Evolutionary conservation across 371 early-diverging fungal species (phyloP).

Genomic region (Rhizopus arrhizus): DNA sequence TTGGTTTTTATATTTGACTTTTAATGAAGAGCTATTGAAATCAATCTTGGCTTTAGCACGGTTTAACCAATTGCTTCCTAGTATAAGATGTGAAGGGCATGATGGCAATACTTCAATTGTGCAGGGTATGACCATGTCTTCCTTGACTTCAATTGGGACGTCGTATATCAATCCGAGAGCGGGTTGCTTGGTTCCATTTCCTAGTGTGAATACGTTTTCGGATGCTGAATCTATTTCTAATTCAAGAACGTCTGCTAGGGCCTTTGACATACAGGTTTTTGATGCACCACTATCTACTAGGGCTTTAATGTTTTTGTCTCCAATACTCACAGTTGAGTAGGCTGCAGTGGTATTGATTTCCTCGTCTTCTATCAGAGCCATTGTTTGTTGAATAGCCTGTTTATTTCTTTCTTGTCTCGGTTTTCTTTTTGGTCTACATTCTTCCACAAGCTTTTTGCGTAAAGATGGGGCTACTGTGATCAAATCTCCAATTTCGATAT

Average conservation of each 20-base stretch:
- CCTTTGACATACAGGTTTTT: conserved; percentile 5
- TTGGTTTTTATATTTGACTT: not conserved
- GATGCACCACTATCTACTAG: conserved; percentile 4
- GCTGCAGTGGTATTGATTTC: conserved; percentile 9
- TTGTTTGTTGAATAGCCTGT: not conserved
- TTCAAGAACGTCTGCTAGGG: not conserved
- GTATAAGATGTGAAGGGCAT: not conserved
- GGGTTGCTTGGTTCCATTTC: conserved; percentile 13
- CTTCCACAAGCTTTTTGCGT: not conserved
- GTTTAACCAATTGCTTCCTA: conserved; percentile 7
- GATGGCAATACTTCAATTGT: conserved; percentile 7
- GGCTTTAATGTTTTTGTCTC: not conserved
- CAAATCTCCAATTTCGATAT: conserved; percentile 1
- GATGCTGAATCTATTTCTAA: conserved; percentile 5
- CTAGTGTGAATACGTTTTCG: not conserved
- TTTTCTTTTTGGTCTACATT: not conserved
- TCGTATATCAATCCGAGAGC: conserved; percentile 8
- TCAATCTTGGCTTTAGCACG: conserved; percentile 1
- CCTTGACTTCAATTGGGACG: conserved; percentile 1
- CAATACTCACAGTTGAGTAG: not conserved
- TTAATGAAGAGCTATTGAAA: not conserved
- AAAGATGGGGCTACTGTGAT: not conserved
- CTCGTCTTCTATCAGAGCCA: not conserved
- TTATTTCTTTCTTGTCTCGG: not conserved
- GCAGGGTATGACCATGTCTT: not conserved